Percentiles rank a stretch among this genome's conserved stretches.
Conservation (phyloP, 164 flowering plant species). For the Vitis vinifera region ASM3070453v1 NC_081814.1:6303001-6303500, state of each 20-base stretch:
- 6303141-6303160: slow-evolving; percentile 8
- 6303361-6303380: slow-evolving; percentile 69
- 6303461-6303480: slow-evolving; percentile 5
- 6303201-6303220: slow-evolving; percentile 10
- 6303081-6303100: slow-evolving; percentile 6
- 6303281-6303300: slow-evolving; percentile 13
- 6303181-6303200: slow-evolving; percentile 17
- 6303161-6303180: slow-evolving; percentile 29
- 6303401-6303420: slow-evolving; percentile 37
- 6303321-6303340: slow-evolving; percentile 52
- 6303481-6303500: slow-evolving; percentile 9
- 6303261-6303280: slow-evolving; percentile 13
- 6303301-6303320: slow-evolving; percentile 5
- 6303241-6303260: slow-evolving; percentile 20
- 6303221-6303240: slow-evolving; percentile 7
- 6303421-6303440: slow-evolving; percentile 18
- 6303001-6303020: no score
- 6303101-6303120: slow-evolving; percentile 11
- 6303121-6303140: no score
- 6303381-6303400: slow-evolving; percentile 51
- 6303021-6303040: slow-evolving; percentile 2
- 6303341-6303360: slow-evolving; percentile 92
- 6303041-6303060: background rate
- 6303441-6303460: slow-evolving; percentile 44
- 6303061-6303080: slow-evolving; percentile 17